These are phyloP conservation scores for Coprinellus micaceus DNA, from an alignment of 768 basidiomycete species.

Conservation along the genomic window DNA sequence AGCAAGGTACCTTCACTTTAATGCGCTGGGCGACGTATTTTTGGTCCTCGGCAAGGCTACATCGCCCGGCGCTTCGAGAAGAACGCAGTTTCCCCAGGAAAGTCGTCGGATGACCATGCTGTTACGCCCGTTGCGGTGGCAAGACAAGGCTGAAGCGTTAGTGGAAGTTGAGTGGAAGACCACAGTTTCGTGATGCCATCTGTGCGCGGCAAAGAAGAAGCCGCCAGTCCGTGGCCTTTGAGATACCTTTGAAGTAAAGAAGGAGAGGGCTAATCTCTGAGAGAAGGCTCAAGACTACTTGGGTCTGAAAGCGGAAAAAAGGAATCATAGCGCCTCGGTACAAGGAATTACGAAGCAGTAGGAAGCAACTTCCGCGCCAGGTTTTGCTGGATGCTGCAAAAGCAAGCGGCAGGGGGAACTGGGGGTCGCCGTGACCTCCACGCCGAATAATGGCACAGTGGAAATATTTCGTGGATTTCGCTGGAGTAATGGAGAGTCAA, in stretches of 20 bases:
- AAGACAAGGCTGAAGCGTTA: background rate
- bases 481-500: too few species aligned
- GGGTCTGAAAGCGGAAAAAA: background rate
- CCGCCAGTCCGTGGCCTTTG: background rate
- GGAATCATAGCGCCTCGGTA: background rate
- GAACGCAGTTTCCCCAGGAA: background rate
- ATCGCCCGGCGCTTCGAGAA: background rate
- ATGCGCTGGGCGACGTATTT: too few species aligned
- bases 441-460: too few species aligned
- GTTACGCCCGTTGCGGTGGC: background rate
- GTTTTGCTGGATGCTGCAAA: too few species aligned
- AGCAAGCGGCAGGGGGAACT: too few species aligned
- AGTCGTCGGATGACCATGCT: conserved; percentile 2
- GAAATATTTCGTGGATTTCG: too few species aligned
- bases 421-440: too few species aligned
- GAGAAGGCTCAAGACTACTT: background rate
- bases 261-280: background rate
- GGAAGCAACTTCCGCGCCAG: too few species aligned
- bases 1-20: background rate
- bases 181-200: background rate
- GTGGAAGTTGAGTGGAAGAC: background rate
- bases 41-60: background rate
- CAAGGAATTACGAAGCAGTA: too few species aligned
- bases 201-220: background rate
- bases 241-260: background rate